Conservation (phyloP, 2,329 filamentous ascomycete species). For the Polytolypa hystricis region DNA sequence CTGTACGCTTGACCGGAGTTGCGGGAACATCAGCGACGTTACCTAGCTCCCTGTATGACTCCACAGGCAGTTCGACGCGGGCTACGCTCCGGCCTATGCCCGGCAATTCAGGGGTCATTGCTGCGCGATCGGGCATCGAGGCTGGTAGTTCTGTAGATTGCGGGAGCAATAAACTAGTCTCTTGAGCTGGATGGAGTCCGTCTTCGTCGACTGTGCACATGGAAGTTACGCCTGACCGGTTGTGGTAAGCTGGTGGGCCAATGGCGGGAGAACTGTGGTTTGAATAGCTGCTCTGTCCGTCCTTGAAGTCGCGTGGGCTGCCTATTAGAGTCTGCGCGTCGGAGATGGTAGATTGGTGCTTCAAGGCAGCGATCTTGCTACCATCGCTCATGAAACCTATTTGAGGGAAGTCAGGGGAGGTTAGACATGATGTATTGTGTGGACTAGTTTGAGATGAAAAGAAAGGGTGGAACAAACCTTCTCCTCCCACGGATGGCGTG, state of each 20-base stretch:
- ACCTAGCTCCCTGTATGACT: background rate
- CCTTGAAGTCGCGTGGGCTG: background rate
- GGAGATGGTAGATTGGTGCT: background rate
- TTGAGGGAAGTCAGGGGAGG: background rate
- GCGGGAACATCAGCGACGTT: background rate
- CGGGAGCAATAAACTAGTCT: background rate
- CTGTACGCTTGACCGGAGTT: background rate
- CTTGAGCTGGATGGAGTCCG: background rate
- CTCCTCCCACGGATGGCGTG: background rate
- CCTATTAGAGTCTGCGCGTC: background rate
- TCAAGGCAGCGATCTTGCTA: background rate
- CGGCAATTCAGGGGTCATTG: background rate
- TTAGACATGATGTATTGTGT: background rate
- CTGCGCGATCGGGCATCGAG: background rate
- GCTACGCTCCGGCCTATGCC: background rate
- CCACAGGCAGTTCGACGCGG: background rate
- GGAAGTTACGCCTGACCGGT: background rate
- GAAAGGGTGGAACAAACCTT: background rate
- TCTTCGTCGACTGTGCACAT: background rate
- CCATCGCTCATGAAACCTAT: background rate
- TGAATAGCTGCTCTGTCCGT: background rate
- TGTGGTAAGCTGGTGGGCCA: background rate
- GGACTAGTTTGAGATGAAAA: background rate
- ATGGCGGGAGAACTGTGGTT: background rate
- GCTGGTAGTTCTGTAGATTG: background rate